Conservation (phyloP, 805 yeast species). For the Saccharomycopsis vini region DNA sequence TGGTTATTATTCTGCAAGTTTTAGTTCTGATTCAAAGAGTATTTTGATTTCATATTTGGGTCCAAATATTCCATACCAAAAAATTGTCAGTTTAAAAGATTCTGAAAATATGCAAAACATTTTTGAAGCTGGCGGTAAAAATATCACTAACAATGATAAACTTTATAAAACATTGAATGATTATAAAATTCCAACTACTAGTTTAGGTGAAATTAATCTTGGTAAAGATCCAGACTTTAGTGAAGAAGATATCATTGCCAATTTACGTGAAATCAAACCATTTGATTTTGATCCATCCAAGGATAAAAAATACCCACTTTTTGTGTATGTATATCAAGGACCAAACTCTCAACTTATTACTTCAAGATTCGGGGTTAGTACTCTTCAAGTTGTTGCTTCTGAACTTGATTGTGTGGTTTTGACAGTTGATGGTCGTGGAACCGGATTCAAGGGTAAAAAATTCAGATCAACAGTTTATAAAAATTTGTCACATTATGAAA, state of each 20-base stretch:
- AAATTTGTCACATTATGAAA: conserved; percentile 72
- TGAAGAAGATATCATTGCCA: conserved; percentile 40
- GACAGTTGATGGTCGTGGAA: conserved; percentile 95
- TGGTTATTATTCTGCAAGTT: conserved; percentile 65
- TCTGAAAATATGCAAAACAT: conserved; percentile 24
- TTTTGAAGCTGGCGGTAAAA: conserved; percentile 27
- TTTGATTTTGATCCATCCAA: conserved; percentile 54
- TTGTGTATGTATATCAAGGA: conserved; percentile 90
- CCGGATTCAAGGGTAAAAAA: conserved; percentile 76
- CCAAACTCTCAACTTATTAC: conserved; percentile 85
- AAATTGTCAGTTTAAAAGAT: conserved; percentile 47
- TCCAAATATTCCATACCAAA: conserved; percentile 74
- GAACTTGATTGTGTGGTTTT: conserved; percentile 78
- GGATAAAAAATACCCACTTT: conserved; percentile 53
- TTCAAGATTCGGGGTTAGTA: conserved; percentile 49
- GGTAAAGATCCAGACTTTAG: conserved; percentile 35
- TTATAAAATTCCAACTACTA: conserved; percentile 50
- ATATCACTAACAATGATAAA: conserved; percentile 39
- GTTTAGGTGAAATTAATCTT: conserved; percentile 44
- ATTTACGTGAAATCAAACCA: conserved; percentile 73
- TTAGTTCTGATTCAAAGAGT: conserved; percentile 72
- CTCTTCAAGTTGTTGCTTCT: conserved; percentile 71
- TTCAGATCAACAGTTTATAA: conserved; percentile 78
- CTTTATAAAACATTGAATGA: conserved; percentile 31
- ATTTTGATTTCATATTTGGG: conserved; percentile 66